These are phyloP conservation scores for Coffea eugenioides DNA, from an alignment of 257 asterid species.

Conservation along the genomic window DNA sequence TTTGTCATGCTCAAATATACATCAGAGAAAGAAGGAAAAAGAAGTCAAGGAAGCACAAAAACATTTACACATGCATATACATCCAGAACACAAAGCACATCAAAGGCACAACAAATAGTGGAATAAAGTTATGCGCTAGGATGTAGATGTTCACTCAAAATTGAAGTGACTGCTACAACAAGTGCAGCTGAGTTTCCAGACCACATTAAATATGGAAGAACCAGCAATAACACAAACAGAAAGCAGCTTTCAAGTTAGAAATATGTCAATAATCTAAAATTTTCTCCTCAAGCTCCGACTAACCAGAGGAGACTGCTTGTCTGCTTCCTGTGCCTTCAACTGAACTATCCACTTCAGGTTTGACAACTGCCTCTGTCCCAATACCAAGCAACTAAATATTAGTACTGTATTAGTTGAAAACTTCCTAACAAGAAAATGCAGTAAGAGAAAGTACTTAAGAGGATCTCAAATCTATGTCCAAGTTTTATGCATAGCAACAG, in stretches of 20 bases:
- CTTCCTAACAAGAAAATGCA: background rate
- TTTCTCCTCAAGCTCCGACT: constrained; percentile 34
- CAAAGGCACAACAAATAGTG: background rate
- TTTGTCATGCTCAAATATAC: background rate
- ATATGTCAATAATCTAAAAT: constrained; percentile 30
- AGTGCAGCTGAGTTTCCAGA: background rate
- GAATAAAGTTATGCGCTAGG: background rate
- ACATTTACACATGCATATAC: background rate
- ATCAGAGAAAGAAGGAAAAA: background rate
- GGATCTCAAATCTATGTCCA: background rate
- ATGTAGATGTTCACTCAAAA: constrained; percentile 1
- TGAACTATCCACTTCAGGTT: constrained; percentile 43
- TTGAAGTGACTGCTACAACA: background rate
- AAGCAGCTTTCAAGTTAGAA: constrained; percentile 27
- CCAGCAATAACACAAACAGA: background rate
- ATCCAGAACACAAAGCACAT: background rate
- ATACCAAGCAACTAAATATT: constrained; percentile 17
- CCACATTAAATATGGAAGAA: background rate
- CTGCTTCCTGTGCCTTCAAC: constrained; percentile 32
- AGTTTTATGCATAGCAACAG: background rate
- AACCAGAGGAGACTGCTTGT: constrained; percentile 31
- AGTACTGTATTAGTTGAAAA: constrained; percentile 2
- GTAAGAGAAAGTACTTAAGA: background rate
- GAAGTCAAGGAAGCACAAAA: background rate
- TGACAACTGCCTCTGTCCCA: constrained; percentile 37